Conservation (phyloP, 2,329 filamentous ascomycete genomes). For the Sarocladium kiliense region DNA sequence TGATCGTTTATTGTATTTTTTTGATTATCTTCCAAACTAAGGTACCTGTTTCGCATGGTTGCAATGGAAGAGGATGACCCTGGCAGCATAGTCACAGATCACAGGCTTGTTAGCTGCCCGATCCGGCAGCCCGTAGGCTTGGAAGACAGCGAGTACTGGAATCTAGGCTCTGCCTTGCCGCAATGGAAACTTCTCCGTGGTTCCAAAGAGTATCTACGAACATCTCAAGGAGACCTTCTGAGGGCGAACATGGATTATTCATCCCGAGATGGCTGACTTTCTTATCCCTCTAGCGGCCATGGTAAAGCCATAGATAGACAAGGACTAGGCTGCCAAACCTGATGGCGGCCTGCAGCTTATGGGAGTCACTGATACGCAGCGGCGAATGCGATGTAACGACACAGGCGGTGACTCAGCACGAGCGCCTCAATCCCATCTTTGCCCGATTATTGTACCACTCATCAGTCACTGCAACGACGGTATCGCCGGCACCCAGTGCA, state of each 20-base stretch:
- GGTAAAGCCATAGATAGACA: not conserved
- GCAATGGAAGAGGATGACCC: too few species aligned
- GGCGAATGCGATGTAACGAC: not conserved
- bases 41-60: too few species aligned
- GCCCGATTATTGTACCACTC: not conserved
- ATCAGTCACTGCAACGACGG: not conserved
- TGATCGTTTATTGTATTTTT: constrained; percentile 6
- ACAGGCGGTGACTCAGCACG: constrained; percentile 1
- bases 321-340: not conserved
- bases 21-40: not conserved
- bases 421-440: not conserved
- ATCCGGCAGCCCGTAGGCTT: not conserved
- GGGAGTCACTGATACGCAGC: not conserved
- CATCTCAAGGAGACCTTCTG: not conserved
- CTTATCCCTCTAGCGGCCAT: not conserved
- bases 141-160: too few species aligned
- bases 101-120: not conserved
- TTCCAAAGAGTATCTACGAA: not conserved
- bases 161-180: too few species aligned
- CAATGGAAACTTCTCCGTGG: not conserved
- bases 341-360: not conserved
- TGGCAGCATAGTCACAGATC: not conserved
- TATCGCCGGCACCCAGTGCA: not conserved
- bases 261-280: not conserved
- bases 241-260: not conserved